phyloP scores from a whole-genome alignment of 371 early-diverging fungal species.

The Nematocida minor region DNA sequence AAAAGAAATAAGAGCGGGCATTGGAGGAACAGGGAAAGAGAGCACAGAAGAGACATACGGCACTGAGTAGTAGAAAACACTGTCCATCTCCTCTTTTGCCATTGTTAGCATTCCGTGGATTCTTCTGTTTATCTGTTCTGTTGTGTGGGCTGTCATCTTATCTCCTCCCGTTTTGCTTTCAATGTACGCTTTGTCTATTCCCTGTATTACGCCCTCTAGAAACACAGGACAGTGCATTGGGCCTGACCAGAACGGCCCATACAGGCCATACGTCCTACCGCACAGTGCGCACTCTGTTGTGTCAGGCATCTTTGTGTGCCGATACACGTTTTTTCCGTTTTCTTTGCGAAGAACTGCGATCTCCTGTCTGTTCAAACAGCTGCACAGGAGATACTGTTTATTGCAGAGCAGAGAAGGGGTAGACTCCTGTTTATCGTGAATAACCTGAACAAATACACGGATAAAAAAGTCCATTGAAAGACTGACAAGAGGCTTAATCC shows the following conservation, averaged over 20 bases:
- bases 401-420: constrained; percentile 67
- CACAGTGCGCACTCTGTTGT: constrained; percentile 58
- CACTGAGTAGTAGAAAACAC: constrained; percentile 59
- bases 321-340: constrained; percentile 7
- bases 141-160: constrained; percentile 7
- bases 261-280: constrained; percentile 67
- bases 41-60: constrained; percentile 37
- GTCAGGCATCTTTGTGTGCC: background rate
- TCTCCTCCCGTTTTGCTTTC: constrained; percentile 57
- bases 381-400: constrained; percentile 55
- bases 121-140: constrained; percentile 65
- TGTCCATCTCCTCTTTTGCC: constrained; percentile 69
- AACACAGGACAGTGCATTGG: constrained; percentile 75
- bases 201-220: constrained; percentile 69
- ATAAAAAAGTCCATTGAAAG: constrained; percentile 96
- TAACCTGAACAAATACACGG: constrained; percentile 89
- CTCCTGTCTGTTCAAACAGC: constrained; percentile 52
- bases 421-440: constrained; percentile 70
- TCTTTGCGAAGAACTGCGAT: constrained; percentile 9
- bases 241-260: constrained; percentile 86
- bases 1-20: constrained; percentile 69
- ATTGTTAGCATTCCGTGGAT: constrained; percentile 88
- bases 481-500: constrained; percentile 80
- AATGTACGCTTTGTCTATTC: constrained; percentile 62
- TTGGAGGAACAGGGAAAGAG: constrained; percentile 49